phyloP scores from a whole-genome alignment of 1,284 basidiomycete genomes.

The Irpex rosettiformis region DNA sequence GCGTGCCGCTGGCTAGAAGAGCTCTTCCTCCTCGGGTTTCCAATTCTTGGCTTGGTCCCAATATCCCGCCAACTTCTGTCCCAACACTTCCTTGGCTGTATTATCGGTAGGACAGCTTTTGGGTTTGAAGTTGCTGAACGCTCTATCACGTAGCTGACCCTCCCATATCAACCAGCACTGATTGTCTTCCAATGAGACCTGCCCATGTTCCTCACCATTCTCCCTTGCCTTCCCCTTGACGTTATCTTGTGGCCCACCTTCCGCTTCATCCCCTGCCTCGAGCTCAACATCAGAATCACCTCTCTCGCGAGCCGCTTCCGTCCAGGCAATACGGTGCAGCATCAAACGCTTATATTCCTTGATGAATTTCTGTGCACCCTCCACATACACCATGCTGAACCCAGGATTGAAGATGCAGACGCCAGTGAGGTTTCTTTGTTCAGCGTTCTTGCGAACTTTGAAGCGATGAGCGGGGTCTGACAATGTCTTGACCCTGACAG shows the following conservation, averaged over 20 bases:
- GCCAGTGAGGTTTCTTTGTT: slow-evolving; percentile 86
- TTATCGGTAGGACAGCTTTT: slow-evolving; percentile 85
- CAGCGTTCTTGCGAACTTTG: slow-evolving; percentile 95
- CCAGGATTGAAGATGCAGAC: slow-evolving; percentile 85
- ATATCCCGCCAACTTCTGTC: slow-evolving; percentile 79
- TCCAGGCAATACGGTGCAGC: slow-evolving; percentile 91
- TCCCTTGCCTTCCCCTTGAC: slow-evolving; percentile 30
- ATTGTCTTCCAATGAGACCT: slow-evolving; percentile 75
- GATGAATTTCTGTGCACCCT: slow-evolving; percentile 86
- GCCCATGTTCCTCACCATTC: slow-evolving; percentile 27
- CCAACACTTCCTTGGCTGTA: slow-evolving; percentile 82
- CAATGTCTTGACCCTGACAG: slow-evolving; percentile 75
- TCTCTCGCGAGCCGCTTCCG: slow-evolving; percentile 81
- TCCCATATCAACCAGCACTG: slow-evolving; percentile 92
- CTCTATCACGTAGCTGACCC: slow-evolving; percentile 81
- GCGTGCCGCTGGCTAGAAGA: slow-evolving; percentile 38
- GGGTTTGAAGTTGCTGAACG: slow-evolving; percentile 80
- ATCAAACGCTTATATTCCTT: slow-evolving; percentile 89
- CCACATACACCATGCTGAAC: slow-evolving; percentile 91
- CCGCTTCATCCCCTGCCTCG: slow-evolving; percentile 46
- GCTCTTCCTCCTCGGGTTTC: slow-evolving; percentile 73
- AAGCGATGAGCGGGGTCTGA: slow-evolving; percentile 93
- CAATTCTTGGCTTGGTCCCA: slow-evolving; percentile 95
- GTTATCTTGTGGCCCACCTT: slow-evolving; percentile 24
- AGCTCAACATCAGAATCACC: slow-evolving; percentile 69